Percentiles rank a stretch among this genome's conserved stretches.
phyloP scores from a whole-genome alignment of 768 basidiomycete genomes.

The Naematelia encephala region DNA sequence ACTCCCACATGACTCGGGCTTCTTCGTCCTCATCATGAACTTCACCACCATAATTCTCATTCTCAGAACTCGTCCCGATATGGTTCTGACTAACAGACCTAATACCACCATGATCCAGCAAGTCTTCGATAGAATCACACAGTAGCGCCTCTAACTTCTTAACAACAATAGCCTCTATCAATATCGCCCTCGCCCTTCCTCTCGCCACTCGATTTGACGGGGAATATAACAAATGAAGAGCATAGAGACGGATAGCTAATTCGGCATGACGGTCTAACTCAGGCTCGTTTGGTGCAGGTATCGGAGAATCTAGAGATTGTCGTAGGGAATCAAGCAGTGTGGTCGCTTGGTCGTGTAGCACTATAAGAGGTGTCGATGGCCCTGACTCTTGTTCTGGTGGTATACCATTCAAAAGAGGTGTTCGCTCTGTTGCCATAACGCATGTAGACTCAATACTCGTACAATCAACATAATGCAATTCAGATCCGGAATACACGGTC shows the following conservation, averaged over 20 bases:
- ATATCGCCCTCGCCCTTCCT: not conserved
- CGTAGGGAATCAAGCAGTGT: not conserved
- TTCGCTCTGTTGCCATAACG: not conserved
- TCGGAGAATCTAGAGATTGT: not conserved
- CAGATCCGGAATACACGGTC: not conserved
- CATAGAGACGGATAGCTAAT: conserved; percentile 19
- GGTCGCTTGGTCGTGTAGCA: not conserved
- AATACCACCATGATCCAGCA: conserved; percentile 15
- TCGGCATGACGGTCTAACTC: conserved; percentile 1
- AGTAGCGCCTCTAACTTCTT: conserved; percentile 1
- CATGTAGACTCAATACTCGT: too few species aligned
- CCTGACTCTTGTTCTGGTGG: not conserved
- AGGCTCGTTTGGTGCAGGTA: not conserved
- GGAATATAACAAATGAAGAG: conserved; percentile 9
- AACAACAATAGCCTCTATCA: conserved; percentile 1
- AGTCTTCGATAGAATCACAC: conserved; percentile 17
- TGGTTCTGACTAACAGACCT: not conserved
- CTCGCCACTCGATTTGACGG: not conserved
- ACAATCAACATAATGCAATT: not conserved
- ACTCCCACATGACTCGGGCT: conserved; percentile 1
- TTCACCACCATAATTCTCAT: not conserved
- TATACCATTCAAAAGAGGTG: not conserved
- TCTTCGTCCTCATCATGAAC: not conserved
- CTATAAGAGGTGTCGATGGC: not conserved
- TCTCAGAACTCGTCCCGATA: too few species aligned